phyloP scores from a whole-genome alignment of 805 yeast genomes.

The Clavispora asparagi region DNA sequence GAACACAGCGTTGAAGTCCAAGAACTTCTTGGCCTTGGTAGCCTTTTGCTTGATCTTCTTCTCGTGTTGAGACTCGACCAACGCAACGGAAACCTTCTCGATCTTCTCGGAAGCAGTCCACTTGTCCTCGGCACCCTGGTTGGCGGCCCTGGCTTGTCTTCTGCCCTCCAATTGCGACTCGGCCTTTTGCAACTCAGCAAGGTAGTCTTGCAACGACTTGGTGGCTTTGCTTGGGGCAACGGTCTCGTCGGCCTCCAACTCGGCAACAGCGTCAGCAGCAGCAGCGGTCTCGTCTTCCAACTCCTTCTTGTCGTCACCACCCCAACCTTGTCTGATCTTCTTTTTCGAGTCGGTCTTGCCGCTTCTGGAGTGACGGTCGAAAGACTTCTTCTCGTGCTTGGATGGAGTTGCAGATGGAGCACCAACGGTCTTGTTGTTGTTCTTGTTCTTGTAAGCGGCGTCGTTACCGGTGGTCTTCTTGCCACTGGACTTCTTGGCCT shows the following conservation, averaged over 20 bases:
- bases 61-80: constrained; percentile 52
- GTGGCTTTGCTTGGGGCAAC: constrained; percentile 46
- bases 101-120: constrained; percentile 55
- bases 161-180: constrained; percentile 35
- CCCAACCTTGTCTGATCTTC: constrained; percentile 85
- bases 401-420: constrained; percentile 49
- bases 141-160: constrained; percentile 43
- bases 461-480: constrained; percentile 79
- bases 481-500: constrained; percentile 62
- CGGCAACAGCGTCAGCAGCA: constrained; percentile 36
- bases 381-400: constrained; percentile 52
- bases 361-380: constrained; percentile 84
- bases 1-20: constrained; percentile 71
- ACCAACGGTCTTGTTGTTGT: constrained; percentile 65
- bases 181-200: constrained; percentile 56
- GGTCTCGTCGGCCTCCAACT: constrained; percentile 30
- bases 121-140: constrained; percentile 54
- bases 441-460: constrained; percentile 64
- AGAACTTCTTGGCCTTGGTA: constrained; percentile 72
- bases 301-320: constrained; percentile 65
- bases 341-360: constrained; percentile 82
- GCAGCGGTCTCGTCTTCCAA: constrained; percentile 60
- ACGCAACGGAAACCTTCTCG: constrained; percentile 56
- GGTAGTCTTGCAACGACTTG: constrained; percentile 83
- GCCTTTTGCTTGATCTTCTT: constrained; percentile 71